phyloP scores from a whole-genome alignment of 2,329 filamentous ascomycete genomes.

The Colletotrichum orchidophilum region DNA sequence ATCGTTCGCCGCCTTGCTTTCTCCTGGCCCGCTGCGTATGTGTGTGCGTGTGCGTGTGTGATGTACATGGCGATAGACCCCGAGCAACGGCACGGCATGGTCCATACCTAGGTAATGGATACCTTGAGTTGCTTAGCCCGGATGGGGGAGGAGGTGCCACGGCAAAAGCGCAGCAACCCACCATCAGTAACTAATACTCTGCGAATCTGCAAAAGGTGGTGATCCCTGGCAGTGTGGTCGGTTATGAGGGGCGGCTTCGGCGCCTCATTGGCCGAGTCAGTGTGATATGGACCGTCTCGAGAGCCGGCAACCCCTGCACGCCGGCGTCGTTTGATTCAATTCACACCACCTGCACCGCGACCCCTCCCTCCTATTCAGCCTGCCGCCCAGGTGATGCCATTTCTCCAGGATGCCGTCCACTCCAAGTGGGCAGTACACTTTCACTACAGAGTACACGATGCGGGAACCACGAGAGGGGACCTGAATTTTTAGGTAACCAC shows the following conservation, averaged over 20 bases:
- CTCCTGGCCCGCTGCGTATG: neutral
- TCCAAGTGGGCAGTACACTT: conserved; percentile 10
- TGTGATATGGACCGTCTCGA: conserved; percentile 16
- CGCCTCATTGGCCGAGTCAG: conserved; percentile 18
- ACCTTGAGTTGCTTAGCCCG: neutral
- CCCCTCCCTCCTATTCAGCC: conserved; percentile 7
- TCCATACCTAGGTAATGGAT: neutral
- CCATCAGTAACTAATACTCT: neutral
- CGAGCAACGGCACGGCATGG: neutral
- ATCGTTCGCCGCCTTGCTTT: neutral
- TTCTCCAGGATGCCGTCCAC: conserved; percentile 23
- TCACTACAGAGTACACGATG: neutral
- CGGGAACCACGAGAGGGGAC: neutral
- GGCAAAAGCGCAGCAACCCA: conserved; percentile 9
- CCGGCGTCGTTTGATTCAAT: conserved; percentile 16
- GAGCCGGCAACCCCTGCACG: conserved; percentile 14
- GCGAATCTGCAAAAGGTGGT: neutral
- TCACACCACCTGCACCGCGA: conserved; percentile 28
- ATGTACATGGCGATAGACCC: neutral
- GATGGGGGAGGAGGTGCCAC: conserved; percentile 14
- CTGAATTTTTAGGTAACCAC: neutral
- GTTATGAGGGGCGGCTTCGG: neutral
- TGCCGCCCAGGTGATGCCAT: conserved; percentile 33
- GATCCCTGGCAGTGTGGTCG: conserved; percentile 14
- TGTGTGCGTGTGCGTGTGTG: neutral